A percentile compares a stretch with the other conserved stretches of the same genome.
phyloP scores from a whole-genome alignment of 2,329 filamentous ascomycete genomes.

The Graphilbum fragrans region DNA sequence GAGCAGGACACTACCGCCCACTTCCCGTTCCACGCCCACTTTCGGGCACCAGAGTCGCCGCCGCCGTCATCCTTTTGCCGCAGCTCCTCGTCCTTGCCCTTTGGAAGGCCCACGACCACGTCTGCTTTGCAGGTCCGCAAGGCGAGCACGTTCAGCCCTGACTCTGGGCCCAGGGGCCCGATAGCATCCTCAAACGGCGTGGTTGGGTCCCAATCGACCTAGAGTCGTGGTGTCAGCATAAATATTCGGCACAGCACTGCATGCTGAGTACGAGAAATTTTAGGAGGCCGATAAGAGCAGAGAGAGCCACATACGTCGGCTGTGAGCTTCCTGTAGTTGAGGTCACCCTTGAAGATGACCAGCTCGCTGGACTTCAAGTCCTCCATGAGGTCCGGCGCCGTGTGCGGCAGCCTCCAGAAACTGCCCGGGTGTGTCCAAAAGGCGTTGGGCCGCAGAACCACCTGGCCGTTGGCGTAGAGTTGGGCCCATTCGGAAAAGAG shows the following conservation, averaged over 20 bases:
- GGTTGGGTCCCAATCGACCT: conserved; percentile 73
- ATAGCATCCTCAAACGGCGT: conserved; percentile 79
- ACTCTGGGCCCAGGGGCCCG: conserved; percentile 70
- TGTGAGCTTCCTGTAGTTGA: conserved; percentile 91
- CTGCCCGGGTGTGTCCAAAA: conserved; percentile 88
- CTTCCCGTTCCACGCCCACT: conserved; percentile 94
- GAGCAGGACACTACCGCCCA: conserved; percentile 90
- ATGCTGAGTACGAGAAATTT: neutral
- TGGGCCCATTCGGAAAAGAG: conserved; percentile 72
- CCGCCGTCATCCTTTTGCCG: conserved; percentile 56
- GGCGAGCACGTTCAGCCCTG: conserved; percentile 73
- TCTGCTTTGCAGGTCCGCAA: conserved; percentile 95
- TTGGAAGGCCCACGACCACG: conserved; percentile 76
- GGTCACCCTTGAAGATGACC: conserved; percentile 91
- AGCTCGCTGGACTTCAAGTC: conserved; percentile 77
- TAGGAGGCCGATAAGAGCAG: neutral
- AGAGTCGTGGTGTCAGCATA: neutral
- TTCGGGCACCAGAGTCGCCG: conserved; percentile 56
- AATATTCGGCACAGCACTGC: neutral
- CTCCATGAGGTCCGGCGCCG: conserved; percentile 54
- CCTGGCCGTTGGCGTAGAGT: conserved; percentile 71
- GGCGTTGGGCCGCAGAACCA: conserved; percentile 69
- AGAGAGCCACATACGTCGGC: conserved; percentile 54
- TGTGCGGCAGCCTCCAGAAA: conserved; percentile 73
- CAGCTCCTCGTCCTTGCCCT: conserved; percentile 71